phyloP scores from a whole-genome alignment of 371 early-diverging fungal species.

The Umbelopsis sp. region DNA sequence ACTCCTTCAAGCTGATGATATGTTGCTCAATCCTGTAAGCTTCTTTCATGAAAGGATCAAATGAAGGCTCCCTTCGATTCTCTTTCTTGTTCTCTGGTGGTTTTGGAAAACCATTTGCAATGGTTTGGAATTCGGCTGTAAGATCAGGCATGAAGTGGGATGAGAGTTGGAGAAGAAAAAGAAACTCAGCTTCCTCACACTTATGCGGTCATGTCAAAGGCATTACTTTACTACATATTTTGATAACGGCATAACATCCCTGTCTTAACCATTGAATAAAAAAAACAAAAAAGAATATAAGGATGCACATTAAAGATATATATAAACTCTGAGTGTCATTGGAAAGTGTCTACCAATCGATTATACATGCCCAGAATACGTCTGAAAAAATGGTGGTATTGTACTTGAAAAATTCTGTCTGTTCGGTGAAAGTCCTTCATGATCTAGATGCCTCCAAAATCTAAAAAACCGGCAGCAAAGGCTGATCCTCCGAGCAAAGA shows the following conservation, averaged over 20 bases:
- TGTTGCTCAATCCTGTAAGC: constrained; percentile 56
- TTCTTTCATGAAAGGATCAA: constrained; percentile 53
- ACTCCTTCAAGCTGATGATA: constrained; percentile 43
- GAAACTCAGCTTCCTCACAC: background rate
- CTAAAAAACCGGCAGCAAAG: constrained; percentile 19
- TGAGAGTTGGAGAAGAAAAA: background rate
- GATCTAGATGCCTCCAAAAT: constrained; percentile 21
- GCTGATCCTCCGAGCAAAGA: constrained; percentile 15
- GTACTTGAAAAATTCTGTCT: background rate
- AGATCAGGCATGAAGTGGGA: constrained; percentile 26
- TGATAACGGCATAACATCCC: too few relatives aligned
- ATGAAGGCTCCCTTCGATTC: constrained; percentile 24
- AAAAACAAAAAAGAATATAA: too few relatives aligned
- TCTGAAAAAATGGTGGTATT: background rate
- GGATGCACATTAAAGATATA: too few relatives aligned
- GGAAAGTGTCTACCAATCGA: too few relatives aligned
- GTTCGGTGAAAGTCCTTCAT: background rate
- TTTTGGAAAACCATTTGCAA: constrained; percentile 18
- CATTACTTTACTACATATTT: too few relatives aligned
- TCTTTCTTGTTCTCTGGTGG: constrained; percentile 15
- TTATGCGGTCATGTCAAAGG: background rate
- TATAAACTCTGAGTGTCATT: too few relatives aligned
- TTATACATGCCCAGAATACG: too few relatives aligned
- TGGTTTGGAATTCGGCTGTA: constrained; percentile 29
- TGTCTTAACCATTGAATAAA: too few relatives aligned